phyloP scores from a whole-genome alignment of 768 basidiomycete genomes.

The Crassisporium funariophilum region DNA sequence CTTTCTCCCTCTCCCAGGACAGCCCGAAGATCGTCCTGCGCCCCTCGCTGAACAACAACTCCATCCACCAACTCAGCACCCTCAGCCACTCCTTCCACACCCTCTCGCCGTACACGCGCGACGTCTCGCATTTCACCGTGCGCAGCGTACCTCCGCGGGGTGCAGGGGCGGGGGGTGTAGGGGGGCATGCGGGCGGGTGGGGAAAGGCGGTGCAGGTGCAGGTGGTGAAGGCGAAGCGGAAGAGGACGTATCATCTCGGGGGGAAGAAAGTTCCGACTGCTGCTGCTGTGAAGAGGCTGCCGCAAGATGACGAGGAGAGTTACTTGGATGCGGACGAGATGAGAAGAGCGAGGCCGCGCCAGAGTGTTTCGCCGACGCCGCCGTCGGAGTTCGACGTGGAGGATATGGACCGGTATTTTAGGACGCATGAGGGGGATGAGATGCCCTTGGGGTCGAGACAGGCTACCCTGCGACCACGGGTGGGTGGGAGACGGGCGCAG shows the following conservation, averaged over 20 bases:
- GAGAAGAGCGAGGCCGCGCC: not conserved
- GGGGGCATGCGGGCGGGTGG: constrained; percentile 12
- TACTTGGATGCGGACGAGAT: not conserved
- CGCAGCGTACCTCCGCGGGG: constrained; percentile 77
- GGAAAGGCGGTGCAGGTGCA: constrained; percentile 38
- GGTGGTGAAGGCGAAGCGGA: constrained; percentile 73
- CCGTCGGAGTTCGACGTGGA: constrained; percentile 58
- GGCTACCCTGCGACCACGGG: no score
- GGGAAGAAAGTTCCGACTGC: constrained; percentile 29
- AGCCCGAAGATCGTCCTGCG: constrained; percentile 64
- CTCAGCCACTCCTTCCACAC: constrained; percentile 92
- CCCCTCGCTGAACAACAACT: constrained; percentile 67
- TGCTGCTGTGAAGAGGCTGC: constrained; percentile 5
- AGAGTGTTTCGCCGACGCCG: constrained; percentile 27
- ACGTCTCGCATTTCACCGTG: constrained; percentile 89
- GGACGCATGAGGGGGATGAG: not conserved
- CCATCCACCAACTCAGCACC: constrained; percentile 83
- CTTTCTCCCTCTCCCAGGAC: constrained; percentile 27
- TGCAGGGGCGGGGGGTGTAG: constrained; percentile 21
- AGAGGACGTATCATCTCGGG: constrained; percentile 69
- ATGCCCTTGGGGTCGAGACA: no score
- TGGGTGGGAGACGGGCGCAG: no score
- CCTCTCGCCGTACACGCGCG: constrained; percentile 89
- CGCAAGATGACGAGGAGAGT: constrained; percentile 1
- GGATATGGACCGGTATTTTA: constrained; percentile 78